Evolutionary conservation across 2,329 filamentous ascomycete genomes (phyloP).

Genomic region (Nakataea oryzae): DNA sequence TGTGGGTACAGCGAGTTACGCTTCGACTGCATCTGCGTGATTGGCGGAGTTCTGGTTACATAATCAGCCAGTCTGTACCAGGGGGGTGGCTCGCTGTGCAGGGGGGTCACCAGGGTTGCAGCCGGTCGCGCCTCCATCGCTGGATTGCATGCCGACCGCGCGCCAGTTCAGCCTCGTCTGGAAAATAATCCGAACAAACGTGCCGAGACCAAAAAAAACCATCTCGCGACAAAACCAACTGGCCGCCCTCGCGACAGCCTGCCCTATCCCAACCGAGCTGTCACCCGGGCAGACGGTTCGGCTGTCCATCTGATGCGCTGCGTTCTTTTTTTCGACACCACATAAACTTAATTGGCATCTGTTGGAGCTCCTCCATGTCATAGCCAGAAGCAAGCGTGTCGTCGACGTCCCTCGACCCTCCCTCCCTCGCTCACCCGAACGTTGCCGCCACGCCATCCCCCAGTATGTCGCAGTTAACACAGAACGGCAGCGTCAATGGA

Average conservation of each 20-base stretch:
- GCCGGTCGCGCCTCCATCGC: background rate
- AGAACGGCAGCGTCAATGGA: constrained; percentile 34
- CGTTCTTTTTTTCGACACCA: background rate
- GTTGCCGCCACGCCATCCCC: constrained; percentile 7
- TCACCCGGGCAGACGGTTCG: background rate
- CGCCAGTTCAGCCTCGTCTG: background rate
- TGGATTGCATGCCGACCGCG: background rate
- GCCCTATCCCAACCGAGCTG: background rate
- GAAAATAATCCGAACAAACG: background rate
- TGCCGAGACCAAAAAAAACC: background rate
- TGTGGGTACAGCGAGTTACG: too few species aligned
- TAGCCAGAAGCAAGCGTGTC: background rate
- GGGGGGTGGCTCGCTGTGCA: background rate
- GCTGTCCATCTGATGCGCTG: background rate
- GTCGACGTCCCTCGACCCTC: background rate
- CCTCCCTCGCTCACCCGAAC: background rate
- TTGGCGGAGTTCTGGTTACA: background rate
- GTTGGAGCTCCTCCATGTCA: background rate
- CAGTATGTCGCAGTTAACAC: constrained; percentile 28
- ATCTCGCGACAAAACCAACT: background rate
- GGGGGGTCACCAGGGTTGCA: background rate
- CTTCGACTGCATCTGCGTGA: background rate
- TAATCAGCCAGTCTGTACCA: background rate
- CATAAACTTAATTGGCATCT: background rate
- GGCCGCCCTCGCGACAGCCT: background rate